Evolutionary conservation across 2,329 filamentous ascomycete species (phyloP).

Genomic region (Biscogniauxia sp.): DNA sequence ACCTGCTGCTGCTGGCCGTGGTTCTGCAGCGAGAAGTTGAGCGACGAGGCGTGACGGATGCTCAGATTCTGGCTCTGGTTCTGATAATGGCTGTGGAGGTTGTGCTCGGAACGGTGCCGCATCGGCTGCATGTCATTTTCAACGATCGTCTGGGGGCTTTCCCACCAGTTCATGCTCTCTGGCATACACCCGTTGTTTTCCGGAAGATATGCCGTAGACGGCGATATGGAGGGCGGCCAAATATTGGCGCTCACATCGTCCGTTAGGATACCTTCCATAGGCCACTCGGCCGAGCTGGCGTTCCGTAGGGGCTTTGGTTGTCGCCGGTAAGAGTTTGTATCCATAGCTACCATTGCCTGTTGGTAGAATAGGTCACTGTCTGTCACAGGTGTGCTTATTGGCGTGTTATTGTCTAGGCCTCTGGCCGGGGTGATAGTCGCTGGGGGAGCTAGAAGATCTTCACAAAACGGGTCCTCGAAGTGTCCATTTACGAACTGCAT

Average conservation of each 20-base stretch:
- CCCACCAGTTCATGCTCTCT: conserved; percentile 27
- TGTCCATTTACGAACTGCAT: conserved; percentile 29
- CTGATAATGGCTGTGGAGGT: conserved; percentile 2
- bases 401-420: conserved; percentile 15
- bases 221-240: conserved; percentile 16
- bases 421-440: conserved; percentile 11
- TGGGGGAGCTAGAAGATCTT: conserved; percentile 17
- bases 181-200: conserved; percentile 13
- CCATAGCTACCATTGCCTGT: conserved; percentile 11
- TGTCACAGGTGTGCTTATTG: conserved; percentile 24
- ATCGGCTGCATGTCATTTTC: conserved; percentile 1
- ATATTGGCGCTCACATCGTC: conserved; percentile 13
- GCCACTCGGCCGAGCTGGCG: conserved; percentile 33
- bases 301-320: conserved; percentile 14
- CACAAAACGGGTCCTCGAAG: conserved; percentile 32
- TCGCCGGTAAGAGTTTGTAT: conserved; percentile 11
- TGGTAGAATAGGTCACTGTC: conserved; percentile 23
- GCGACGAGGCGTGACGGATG: neutral
- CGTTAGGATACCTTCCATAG: conserved; percentile 29
- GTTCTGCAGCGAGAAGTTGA: conserved; percentile 1
- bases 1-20: neutral
- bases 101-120: neutral
- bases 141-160: conserved; percentile 6
- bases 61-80: neutral
- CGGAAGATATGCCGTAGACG: conserved; percentile 15